These are phyloP conservation scores for Fusarium anguioides DNA, from an alignment of 2,329 filamentous ascomycete species.

Conservation along the genomic window DNA sequence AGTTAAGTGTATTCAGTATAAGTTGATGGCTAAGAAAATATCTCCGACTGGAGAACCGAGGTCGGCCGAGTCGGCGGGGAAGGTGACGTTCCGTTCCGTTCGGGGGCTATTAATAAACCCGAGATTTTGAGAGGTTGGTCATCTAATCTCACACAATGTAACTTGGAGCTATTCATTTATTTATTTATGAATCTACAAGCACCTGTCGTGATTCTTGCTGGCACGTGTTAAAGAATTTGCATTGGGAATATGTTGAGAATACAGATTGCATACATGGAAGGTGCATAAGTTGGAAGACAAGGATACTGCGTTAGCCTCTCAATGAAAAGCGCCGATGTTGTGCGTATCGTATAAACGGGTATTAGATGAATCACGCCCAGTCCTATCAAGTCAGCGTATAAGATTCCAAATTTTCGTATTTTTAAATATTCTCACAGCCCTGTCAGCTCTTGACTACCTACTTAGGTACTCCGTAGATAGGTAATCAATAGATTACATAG, in stretches of 20 bases:
- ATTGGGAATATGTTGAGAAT: background rate
- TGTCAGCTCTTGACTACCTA: too few species aligned
- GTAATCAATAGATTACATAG: too few species aligned
- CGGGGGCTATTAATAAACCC: background rate
- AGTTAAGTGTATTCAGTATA: background rate
- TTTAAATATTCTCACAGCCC: background rate
- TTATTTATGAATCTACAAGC: background rate
- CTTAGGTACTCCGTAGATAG: too few species aligned
- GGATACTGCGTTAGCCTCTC: background rate
- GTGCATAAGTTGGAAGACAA: background rate
- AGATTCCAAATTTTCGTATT: background rate
- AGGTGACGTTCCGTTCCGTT: background rate
- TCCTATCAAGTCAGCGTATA: background rate
- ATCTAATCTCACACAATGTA: background rate
- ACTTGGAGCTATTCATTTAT: background rate
- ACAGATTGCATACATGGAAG: background rate
- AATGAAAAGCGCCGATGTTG: background rate
- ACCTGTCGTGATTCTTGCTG: background rate
- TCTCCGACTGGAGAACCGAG: conserved; percentile 13
- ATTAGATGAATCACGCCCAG: background rate
- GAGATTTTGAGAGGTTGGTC: background rate
- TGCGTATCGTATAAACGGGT: background rate
- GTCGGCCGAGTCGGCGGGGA: conserved; percentile 29
- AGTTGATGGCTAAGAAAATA: background rate
- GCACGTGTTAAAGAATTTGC: background rate